Conservation (phyloP, 2,329 filamentous ascomycete genomes). For the Trichoderma brevicompactum region DNA sequence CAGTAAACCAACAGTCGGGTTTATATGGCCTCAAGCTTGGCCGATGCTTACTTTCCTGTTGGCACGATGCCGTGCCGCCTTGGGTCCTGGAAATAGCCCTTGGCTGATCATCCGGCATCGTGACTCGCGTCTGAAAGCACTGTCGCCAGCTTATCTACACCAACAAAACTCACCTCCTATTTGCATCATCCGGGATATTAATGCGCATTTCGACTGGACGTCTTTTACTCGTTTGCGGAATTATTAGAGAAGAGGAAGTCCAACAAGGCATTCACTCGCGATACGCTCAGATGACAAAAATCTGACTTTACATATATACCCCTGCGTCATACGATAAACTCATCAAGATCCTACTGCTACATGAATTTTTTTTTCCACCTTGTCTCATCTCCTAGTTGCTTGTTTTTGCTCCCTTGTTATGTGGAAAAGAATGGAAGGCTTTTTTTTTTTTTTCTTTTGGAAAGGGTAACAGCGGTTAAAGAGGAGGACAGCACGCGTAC, state of each 20-base stretch:
- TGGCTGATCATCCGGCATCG: not conserved
- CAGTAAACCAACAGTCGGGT: slow-evolving; percentile 17
- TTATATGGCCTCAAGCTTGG: not conserved
- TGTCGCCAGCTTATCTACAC: not conserved
- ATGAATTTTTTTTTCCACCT: not conserved
- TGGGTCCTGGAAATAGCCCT: not conserved
- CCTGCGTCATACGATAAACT: slow-evolving; percentile 19
- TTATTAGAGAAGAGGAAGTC: slow-evolving; percentile 7
- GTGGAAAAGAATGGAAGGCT: slow-evolving; percentile 1
- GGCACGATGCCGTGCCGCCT: not conserved
- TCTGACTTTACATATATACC: slow-evolving; percentile 12
- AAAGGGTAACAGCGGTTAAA: not conserved
- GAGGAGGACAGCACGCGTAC: not conserved
- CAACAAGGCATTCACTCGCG: slow-evolving; percentile 11
- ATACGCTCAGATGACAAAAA: slow-evolving; percentile 11
- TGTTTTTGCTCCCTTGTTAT: not conserved
- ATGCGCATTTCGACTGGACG: not conserved
- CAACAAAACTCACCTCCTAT: not conserved
- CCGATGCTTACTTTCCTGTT: not conserved
- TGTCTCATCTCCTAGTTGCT: slow-evolving; percentile 12
- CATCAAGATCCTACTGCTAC: not conserved
- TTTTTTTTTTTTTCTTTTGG: not conserved
- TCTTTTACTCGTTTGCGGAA: slow-evolving; percentile 6
- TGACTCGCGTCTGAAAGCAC: not conserved
- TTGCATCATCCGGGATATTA: not conserved